Evolutionary conservation across 2,329 filamentous ascomycete genomes (phyloP), one percentile per base, ranked within the genome.

Genomic region (Metarhizium robertsii): DNA sequence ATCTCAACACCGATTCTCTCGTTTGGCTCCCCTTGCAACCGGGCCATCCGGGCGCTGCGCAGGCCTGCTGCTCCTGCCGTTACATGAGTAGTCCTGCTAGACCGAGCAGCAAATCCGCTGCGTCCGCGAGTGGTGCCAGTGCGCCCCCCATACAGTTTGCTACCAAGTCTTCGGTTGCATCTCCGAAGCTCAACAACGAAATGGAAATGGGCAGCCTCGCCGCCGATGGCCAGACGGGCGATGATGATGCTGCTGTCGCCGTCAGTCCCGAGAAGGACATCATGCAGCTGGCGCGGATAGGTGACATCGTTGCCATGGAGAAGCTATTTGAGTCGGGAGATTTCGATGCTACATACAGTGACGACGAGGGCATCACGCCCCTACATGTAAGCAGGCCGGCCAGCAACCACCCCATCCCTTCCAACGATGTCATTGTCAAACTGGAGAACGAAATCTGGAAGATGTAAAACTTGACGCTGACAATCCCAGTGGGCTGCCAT

Each of bases 361-460:
- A 99, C 67, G 88, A 88, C 54, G 91, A 99, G 71, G 91, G 90
- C 67, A 96, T 99, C 68, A 97, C 92, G 45, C 91, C 94, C 59
- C 74, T 99, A 71, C 94, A 97, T 78, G 92, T 96, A 79, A 65
- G 81, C 75, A 34, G 3, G 50, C 30, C 20, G 6, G 36, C 30
- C 5, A 34, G 32, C 32, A 7, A 34, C 0, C 32, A 6, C 32
- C 10, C 6, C 32, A 34, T 34, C 32, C 7, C 32, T 11, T 11
- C 32, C 6, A 11, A 25, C 25, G 25, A 25, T 25, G 25, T 25
- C 25, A 25, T 25, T 25, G 25, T 25, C 25, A 6, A 43, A 16
- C 14, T 16, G 14, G n/a, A 18, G 3, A 25, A 25, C 25, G 25
- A 25, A 25, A 25, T 25, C 25, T 25, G 25, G 25, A 25, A 25